Percentiles rank a stretch among this genome's conserved stretches.
Conservation (phyloP, 768 basidiomycete species). For the Serendipita sp. region DNA sequence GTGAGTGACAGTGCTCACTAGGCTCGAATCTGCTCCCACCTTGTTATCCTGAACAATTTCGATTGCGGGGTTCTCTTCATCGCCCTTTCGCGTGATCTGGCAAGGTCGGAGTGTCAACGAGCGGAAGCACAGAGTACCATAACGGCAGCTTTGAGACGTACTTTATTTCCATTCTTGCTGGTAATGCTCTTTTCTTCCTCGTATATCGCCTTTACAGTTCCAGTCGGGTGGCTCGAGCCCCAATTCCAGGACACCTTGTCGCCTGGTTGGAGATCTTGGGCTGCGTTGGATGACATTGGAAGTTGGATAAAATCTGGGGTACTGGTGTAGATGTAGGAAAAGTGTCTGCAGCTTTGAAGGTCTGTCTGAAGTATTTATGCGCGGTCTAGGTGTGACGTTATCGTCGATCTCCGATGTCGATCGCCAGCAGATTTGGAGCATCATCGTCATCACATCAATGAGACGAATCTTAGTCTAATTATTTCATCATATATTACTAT, state of each 20-base stretch:
- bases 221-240: not conserved
- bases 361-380: too few species aligned
- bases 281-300: not conserved
- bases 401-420: too few species aligned
- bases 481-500: too few species aligned
- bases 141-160: not conserved
- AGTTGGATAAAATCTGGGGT: too few species aligned
- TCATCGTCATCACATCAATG: too few species aligned
- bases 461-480: too few species aligned
- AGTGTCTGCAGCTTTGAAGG: too few species aligned
- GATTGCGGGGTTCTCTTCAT: not conserved
- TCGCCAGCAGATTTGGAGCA: too few species aligned
- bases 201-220: not conserved
- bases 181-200: not conserved
- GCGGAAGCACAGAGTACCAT: not conserved
- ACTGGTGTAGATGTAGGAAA: too few species aligned
- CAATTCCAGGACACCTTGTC: constrained; percentile 3
- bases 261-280: not conserved
- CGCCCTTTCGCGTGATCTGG: not conserved
- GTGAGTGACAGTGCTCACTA: not conserved
- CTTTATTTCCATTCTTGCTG: not conserved
- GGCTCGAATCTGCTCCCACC: not conserved
- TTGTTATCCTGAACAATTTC: not conserved
- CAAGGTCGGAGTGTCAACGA: too few species aligned
- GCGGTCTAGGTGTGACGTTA: too few species aligned